Percentiles rank a stretch among this genome's conserved stretches.
These are phyloP conservation scores for Cladophialophora bantiana DNA, from an alignment of 2,329 filamentous ascomycete species.

Conservation along the genomic window DNA sequence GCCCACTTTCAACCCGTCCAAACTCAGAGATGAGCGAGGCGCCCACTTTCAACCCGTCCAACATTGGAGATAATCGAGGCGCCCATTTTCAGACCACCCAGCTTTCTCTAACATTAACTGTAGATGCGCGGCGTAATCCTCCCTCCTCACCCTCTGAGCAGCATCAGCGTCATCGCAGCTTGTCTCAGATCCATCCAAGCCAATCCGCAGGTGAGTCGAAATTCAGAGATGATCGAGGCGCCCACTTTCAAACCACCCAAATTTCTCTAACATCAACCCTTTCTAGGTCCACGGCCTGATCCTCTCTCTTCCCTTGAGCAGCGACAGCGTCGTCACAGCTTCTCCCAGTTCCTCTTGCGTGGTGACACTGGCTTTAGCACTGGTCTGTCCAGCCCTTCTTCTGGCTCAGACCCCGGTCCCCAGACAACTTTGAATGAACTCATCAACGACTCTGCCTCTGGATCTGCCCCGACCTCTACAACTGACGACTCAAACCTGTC, in stretches of 20 bases:
- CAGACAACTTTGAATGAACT: not conserved
- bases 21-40: not conserved
- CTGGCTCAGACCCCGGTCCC: not conserved
- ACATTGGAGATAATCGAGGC: not conserved
- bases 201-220: conserved; percentile 2
- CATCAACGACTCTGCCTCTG: not conserved
- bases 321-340: not conserved
- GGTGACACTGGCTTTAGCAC: not conserved
- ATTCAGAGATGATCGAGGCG: not conserved
- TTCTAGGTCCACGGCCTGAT: not conserved
- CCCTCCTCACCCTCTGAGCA: not conserved
- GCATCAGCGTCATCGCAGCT: not conserved
- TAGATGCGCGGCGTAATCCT: not conserved
- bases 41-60: not conserved
- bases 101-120: not conserved
- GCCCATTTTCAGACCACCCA: not conserved
- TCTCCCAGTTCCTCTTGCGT: not conserved
- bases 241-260: not conserved
- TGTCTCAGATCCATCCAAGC: not conserved
- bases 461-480: not conserved
- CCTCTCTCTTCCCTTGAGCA: not conserved
- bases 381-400: not conserved
- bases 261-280: not conserved
- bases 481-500: not conserved
- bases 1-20: not conserved